These are phyloP conservation scores for Adansonia rubrostipa DNA, from an alignment of 441 rosid species.

Conservation along the genomic window DNA sequence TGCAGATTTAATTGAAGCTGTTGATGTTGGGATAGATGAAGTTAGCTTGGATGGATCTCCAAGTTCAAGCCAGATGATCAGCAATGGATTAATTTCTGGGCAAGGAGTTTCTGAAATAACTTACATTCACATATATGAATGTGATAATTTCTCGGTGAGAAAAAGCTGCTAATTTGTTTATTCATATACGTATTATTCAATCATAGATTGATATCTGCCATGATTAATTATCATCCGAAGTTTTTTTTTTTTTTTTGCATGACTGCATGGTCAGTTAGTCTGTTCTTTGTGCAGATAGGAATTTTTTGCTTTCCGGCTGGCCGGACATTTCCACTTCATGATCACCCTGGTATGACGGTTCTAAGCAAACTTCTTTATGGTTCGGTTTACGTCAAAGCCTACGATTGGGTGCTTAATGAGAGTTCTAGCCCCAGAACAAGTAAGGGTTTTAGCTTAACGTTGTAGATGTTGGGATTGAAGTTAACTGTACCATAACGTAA, in stretches of 20 bases:
- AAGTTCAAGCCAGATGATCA: slow-evolving; percentile 27
- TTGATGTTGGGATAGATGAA: slow-evolving; percentile 50
- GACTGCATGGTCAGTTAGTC: background rate
- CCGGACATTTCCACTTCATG: slow-evolving; percentile 46
- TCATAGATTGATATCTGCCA: background rate
- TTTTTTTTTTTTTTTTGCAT: background rate
- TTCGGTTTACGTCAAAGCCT: slow-evolving; percentile 43
- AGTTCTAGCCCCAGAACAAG: slow-evolving; percentile 34
- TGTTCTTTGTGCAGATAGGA: slow-evolving; percentile 37
- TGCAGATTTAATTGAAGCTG: slow-evolving; percentile 45
- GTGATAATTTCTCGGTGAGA: slow-evolving; percentile 46
- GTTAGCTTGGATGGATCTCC: slow-evolving; percentile 30
- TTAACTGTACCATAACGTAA: too few relatives aligned
- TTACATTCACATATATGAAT: slow-evolving; percentile 51
- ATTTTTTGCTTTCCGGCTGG: slow-evolving; percentile 51
- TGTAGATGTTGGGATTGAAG: too few relatives aligned
- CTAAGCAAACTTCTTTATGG: slow-evolving; percentile 54
- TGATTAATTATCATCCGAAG: background rate
- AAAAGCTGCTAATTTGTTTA: background rate
- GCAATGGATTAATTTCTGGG: slow-evolving; percentile 36
- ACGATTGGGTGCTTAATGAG: slow-evolving; percentile 44
- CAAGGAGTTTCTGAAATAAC: slow-evolving; percentile 41
- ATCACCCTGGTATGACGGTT: slow-evolving; percentile 55
- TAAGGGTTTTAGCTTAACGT: slow-evolving; percentile 17
- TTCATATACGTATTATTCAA: background rate